Evolutionary conservation across 495 filamentous ascomycete genomes (phyloP).

Genomic region (Durotheca rogersii): DNA sequence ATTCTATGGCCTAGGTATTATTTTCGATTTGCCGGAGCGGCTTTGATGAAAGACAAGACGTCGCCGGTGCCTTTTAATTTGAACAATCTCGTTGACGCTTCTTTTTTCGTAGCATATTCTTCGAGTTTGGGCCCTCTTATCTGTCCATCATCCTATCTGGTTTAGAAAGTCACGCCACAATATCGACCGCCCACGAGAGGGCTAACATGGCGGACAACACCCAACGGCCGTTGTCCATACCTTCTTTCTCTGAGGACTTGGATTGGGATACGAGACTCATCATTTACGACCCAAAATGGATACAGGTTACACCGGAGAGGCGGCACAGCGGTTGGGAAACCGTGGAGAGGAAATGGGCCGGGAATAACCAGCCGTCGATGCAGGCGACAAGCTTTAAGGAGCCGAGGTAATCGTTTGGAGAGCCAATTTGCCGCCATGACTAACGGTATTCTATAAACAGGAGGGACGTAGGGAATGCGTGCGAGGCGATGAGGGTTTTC

Average conservation of each 20-base stretch:
- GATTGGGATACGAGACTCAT: slow-evolving; percentile 32
- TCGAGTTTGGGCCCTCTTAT: background rate
- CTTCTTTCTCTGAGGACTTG: slow-evolving; percentile 2
- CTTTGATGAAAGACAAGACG: too few relatives aligned
- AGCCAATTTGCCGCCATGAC: slow-evolving; percentile 1
- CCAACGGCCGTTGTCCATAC: background rate
- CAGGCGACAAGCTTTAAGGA: background rate
- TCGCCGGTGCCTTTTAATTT: too few relatives aligned
- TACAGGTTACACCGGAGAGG: slow-evolving; percentile 19
- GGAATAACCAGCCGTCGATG: background rate
- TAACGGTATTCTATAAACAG: slow-evolving; percentile 17
- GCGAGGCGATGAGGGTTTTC: slow-evolving; percentile 19
- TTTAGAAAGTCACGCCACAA: slow-evolving; percentile 4
- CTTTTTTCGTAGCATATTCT: background rate
- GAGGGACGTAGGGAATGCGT: slow-evolving; percentile 6
- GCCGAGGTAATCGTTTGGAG: slow-evolving; percentile 5
- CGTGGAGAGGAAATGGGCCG: slow-evolving; percentile 29
- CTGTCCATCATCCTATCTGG: background rate
- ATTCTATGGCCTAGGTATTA: too few relatives aligned
- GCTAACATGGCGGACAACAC: background rate
- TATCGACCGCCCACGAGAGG: background rate
- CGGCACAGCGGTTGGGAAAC: slow-evolving; percentile 34
- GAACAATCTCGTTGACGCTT: too few relatives aligned
- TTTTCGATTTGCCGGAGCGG: too few relatives aligned
- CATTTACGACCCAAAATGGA: slow-evolving; percentile 14